A percentile compares a stretch with the other conserved stretches of the same genome.
These are phyloP conservation scores for Trypanosoma grayi DNA, from an alignment of 208 protist species.

Conservation along the genomic window DNA sequence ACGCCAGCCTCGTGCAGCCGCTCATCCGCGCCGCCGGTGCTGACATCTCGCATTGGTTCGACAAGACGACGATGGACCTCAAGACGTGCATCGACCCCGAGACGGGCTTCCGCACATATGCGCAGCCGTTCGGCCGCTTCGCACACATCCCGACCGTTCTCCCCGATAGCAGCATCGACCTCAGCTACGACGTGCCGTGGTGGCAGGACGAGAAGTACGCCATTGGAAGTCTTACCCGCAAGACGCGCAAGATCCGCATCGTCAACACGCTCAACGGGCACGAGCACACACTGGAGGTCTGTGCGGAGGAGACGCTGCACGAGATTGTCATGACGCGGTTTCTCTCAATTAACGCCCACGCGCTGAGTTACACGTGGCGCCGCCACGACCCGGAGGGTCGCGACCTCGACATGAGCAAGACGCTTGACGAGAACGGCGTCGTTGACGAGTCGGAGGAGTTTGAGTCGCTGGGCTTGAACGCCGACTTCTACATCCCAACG, in stretches of 20 bases:
- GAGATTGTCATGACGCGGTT: slow-evolving; percentile 91
- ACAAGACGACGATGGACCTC: slow-evolving; percentile 68
- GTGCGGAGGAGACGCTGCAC: slow-evolving; percentile 87
- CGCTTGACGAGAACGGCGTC: slow-evolving; percentile 90
- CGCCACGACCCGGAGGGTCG: slow-evolving; percentile 69
- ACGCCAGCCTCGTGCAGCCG: slow-evolving; percentile 63
- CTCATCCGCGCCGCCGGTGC: slow-evolving; percentile 80
- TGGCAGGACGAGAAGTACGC: slow-evolving; percentile 86
- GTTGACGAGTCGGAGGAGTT: slow-evolving; percentile 89
- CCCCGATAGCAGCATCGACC: slow-evolving; percentile 81
- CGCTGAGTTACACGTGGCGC: slow-evolving; percentile 93
- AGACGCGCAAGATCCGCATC: slow-evolving; percentile 87
- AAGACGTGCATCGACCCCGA: slow-evolving; percentile 81
- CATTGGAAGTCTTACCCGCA: slow-evolving; percentile 83
- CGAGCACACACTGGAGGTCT: slow-evolving; percentile 91
- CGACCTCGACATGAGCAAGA: slow-evolving; percentile 86
- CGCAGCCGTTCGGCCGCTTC: slow-evolving; percentile 85
- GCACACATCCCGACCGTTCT: slow-evolving; percentile 85
- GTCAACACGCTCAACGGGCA: slow-evolving; percentile 89
- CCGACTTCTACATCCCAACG: slow-evolving; percentile 91
- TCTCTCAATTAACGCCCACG: slow-evolving; percentile 88
- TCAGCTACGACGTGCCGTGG: slow-evolving; percentile 88
- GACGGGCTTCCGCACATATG: slow-evolving; percentile 84
- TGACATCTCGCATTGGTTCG: slow-evolving; percentile 94
- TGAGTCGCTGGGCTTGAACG: slow-evolving; percentile 84